Base-by-base conservation (phyloP, 2,329 filamentous ascomycete species). In the Colletotrichum theobromicola region DNA sequence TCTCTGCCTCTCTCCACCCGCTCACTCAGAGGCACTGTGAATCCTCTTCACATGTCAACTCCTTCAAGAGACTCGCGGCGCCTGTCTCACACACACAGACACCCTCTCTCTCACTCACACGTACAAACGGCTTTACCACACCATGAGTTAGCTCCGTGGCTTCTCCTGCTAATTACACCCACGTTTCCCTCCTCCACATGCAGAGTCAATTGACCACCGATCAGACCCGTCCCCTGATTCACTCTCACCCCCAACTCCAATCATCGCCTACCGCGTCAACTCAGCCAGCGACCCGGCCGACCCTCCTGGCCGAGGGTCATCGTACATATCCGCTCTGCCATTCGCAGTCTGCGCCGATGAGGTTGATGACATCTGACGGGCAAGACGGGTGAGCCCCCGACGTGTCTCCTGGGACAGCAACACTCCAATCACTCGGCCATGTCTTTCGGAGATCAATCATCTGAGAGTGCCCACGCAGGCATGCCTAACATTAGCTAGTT, bases 21-120 rank as follows among this genome's bases (percentile, higher is more conserved):
- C 21, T 53, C 6, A 8, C 37, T 53, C 6, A 8, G 28, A 16
- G n/a, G 53, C 10, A 32, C 28, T 53, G 12, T 15, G 16, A 26
- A 35, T 66, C 67, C 68, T 72, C 63, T 74, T 74, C 72, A 74
- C 72, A 74, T 74, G 72, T 67, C 72, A 66, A 65, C 35, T 26
- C 63, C 30, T 34, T 10, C n/a, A 8, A 60, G 5, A 46, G 21
- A 37, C 24, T 28, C 55, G 16, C 18, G 46, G 26, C 57, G 18
- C 30, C 30, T 32, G 16, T 53, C 34, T 65, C 68, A 42, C 67
- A 32, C 24, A 12, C 30, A n/a, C 24, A 21, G 24, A 30, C 57
- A 34, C 46, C 7, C 67, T 63, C 30, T 28, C 21, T 26, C 67
- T 63, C 57, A 60, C 57, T 10, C 57, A 60, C 46, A 37, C 24